phyloP scores from a whole-genome alignment of 805 yeast genomes.

The Metschnikowia peoriensis region DNA sequence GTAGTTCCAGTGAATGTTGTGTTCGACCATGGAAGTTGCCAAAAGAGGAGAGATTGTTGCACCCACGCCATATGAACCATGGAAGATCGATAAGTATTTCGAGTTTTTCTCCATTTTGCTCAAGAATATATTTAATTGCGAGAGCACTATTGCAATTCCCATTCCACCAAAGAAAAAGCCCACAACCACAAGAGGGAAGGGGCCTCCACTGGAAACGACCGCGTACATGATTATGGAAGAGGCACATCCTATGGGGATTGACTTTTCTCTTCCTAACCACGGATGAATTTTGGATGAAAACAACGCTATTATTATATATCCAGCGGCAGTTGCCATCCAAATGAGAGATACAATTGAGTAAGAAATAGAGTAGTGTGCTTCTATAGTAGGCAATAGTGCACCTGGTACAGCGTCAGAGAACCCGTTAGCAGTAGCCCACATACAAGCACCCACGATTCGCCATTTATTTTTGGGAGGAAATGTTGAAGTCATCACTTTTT shows the following conservation, averaged over 20 bases:
- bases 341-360: slow-evolving; percentile 21
- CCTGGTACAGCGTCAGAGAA: slow-evolving; percentile 24
- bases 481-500: slow-evolving; percentile 16
- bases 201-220: slow-evolving; percentile 21
- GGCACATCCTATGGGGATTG: slow-evolving; percentile 18
- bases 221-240: slow-evolving; percentile 15
- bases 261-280: slow-evolving; percentile 18
- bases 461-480: slow-evolving; percentile 18
- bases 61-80: slow-evolving; percentile 26
- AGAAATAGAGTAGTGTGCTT: slow-evolving; percentile 18
- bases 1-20: slow-evolving; percentile 20
- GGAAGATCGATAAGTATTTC: slow-evolving; percentile 20
- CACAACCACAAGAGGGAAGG: slow-evolving; percentile 21
- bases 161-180: slow-evolving; percentile 26
- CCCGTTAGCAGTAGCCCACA: slow-evolving; percentile 20
- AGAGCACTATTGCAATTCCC: slow-evolving; percentile 21
- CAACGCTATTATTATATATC: slow-evolving; percentile 20
- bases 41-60: slow-evolving; percentile 24
- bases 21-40: slow-evolving; percentile 20
- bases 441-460: slow-evolving; percentile 18
- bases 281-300: slow-evolving; percentile 17
- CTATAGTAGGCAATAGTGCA: slow-evolving; percentile 23
- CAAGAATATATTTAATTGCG: slow-evolving; percentile 23
- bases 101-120: slow-evolving; percentile 23
- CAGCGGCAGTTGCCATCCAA: slow-evolving; percentile 23